These are phyloP conservation scores for Phytophthora europaea DNA, from an alignment of 352 stramenopile species.

Conservation along the genomic window DNA sequence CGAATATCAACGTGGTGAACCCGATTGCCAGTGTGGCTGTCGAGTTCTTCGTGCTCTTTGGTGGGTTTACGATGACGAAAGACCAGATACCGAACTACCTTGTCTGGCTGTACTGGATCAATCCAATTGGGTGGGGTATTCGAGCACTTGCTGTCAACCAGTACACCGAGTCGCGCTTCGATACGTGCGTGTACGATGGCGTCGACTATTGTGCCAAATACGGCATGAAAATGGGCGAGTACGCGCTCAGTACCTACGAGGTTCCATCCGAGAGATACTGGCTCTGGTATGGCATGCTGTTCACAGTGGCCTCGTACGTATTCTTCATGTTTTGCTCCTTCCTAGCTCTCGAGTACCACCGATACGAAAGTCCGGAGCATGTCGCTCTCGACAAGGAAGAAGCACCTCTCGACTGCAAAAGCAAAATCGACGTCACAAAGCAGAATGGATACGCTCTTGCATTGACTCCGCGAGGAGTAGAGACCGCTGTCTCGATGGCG, in stretches of 20 bases:
- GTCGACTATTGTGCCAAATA: conserved; percentile 41
- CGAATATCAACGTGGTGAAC: conserved; percentile 26
- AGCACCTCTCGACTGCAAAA: neutral
- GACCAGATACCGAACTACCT: conserved; percentile 34
- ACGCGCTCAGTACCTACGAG: conserved; percentile 27
- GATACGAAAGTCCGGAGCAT: conserved; percentile 29
- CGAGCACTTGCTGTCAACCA: conserved; percentile 34
- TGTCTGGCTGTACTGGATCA: conserved; percentile 34
- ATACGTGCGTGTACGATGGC: conserved; percentile 34
- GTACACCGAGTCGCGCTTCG: conserved; percentile 33
- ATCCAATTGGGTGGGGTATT: conserved; percentile 28
- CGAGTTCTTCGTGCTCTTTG: conserved; percentile 23
- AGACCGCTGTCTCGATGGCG: neutral
- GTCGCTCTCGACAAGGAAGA: neutral
- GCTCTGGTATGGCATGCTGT: conserved; percentile 32
- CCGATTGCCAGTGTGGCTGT: conserved; percentile 7
- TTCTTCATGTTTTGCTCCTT: conserved; percentile 28
- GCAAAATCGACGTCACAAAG: neutral
- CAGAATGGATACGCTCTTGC: conserved; percentile 8
- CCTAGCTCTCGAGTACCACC: conserved; percentile 22
- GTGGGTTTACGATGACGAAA: conserved; percentile 28
- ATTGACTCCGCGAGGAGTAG: neutral
- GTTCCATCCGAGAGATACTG: conserved; percentile 28
- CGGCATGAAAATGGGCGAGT: conserved; percentile 27
- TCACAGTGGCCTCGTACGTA: conserved; percentile 7